Conservation (phyloP, 2,329 filamentous ascomycete genomes). For the Penicillium fuscoglaucum region DNA sequence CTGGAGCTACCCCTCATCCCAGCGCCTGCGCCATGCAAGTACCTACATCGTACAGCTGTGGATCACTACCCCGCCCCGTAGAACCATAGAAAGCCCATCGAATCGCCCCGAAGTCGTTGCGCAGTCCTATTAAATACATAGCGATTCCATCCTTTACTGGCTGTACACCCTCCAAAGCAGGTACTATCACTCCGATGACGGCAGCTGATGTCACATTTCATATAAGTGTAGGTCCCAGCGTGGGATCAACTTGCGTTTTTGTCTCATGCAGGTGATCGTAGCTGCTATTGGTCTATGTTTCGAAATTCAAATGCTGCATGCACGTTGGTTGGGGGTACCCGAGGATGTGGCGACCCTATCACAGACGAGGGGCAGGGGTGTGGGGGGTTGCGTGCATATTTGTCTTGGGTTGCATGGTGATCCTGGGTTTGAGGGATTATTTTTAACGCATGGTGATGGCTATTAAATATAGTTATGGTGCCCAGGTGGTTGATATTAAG, state of each 20-base stretch:
- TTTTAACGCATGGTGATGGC: neutral
- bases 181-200: slow-evolving; percentile 1
- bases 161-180: neutral
- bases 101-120: neutral
- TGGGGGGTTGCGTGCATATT: slow-evolving; percentile 1
- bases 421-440: neutral
- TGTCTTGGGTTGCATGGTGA: slow-evolving; percentile 2
- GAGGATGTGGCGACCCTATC: slow-evolving; percentile 11
- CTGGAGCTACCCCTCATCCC: slow-evolving; percentile 3
- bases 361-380: neutral
- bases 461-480: neutral
- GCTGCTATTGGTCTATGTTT: neutral
- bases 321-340: slow-evolving; percentile 6
- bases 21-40: neutral
- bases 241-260: neutral
- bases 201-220: slow-evolving; percentile 7
- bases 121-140: no score
- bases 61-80: slow-evolving; percentile 6
- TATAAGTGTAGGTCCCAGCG: neutral
- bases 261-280: neutral
- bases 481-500: neutral
- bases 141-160: neutral
- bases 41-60: slow-evolving; percentile 3
- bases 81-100: neutral
- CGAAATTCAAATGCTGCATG: neutral